Percentiles rank a stretch among this genome's conserved stretches.
Evolutionary conservation across 1,139 yeast species (phyloP).

Genomic region (Geotrichum armillariae): DNA sequence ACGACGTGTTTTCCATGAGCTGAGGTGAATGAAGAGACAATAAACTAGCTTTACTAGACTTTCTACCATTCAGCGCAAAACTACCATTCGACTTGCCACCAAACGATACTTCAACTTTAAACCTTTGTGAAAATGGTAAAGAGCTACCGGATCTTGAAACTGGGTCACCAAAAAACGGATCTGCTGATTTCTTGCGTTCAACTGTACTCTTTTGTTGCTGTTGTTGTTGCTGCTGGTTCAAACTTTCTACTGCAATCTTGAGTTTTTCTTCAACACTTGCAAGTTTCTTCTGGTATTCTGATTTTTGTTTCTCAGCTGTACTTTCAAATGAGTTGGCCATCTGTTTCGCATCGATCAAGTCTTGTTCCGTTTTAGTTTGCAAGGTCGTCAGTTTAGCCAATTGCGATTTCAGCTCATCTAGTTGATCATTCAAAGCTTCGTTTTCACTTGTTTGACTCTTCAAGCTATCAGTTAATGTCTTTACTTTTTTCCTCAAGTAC

Average conservation of each 20-base stretch:
- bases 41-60: slow-evolving; percentile 15
- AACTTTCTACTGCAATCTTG: slow-evolving; percentile 5
- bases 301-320: slow-evolving; percentile 24
- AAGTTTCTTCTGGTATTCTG: slow-evolving; percentile 11
- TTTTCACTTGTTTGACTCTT: slow-evolving; percentile 28
- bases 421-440: slow-evolving; percentile 32
- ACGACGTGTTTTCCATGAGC: slow-evolving; percentile 5
- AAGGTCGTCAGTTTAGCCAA: slow-evolving; percentile 14
- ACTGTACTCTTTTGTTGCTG: slow-evolving; percentile 5
- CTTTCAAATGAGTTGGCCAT: slow-evolving; percentile 17
- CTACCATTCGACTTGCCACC: not conserved
- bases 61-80: slow-evolving; percentile 2
- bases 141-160: slow-evolving; percentile 15
- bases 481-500: slow-evolving; percentile 29
- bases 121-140: slow-evolving; percentile 17
- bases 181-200: slow-evolving; percentile 12
- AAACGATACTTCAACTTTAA: slow-evolving; percentile 8
- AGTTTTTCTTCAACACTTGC: slow-evolving; percentile 11
- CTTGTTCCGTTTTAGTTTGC: slow-evolving; percentile 10
- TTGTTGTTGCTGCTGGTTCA: slow-evolving; percentile 3
- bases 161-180: slow-evolving; percentile 8
- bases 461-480: slow-evolving; percentile 27
- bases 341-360: slow-evolving; percentile 12
- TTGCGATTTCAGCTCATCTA: slow-evolving; percentile 33
- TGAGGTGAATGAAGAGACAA: slow-evolving; percentile 2